Conservation (phyloP, 2,329 filamentous ascomycete genomes). For the Fusarium sublunatum region DNA sequence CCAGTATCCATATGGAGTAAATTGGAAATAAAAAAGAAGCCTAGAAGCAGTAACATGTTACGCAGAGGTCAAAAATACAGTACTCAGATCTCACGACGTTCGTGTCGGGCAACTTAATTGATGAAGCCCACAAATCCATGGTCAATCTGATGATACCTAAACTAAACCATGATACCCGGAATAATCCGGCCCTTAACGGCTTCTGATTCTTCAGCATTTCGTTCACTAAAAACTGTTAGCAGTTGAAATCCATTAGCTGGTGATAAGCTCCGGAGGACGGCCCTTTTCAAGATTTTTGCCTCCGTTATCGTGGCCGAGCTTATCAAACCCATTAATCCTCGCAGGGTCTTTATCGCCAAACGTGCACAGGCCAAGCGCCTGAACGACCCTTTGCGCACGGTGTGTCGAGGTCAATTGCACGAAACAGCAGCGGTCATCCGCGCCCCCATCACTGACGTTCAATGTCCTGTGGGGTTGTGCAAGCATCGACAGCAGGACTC, state of each 20-base stretch:
- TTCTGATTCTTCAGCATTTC: slow-evolving; percentile 16
- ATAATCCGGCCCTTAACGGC: slow-evolving; percentile 6
- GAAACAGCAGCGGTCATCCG: background rate
- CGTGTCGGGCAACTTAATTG: too few relatives aligned
- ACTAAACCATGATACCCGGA: background rate
- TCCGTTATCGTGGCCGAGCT: slow-evolving; percentile 24
- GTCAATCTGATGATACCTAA: too few relatives aligned
- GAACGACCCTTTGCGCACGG: slow-evolving; percentile 13
- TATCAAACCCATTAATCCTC: slow-evolving; percentile 20
- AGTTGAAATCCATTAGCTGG: slow-evolving; percentile 36
- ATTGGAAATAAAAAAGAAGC: too few relatives aligned
- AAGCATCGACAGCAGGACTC: background rate
- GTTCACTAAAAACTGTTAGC: slow-evolving; percentile 48
- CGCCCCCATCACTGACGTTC: background rate
- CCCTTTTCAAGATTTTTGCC: slow-evolving; percentile 20
- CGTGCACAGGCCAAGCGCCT: slow-evolving; percentile 18
- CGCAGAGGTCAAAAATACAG: too few relatives aligned
- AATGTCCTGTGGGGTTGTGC: too few relatives aligned
- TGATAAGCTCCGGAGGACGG: slow-evolving; percentile 17
- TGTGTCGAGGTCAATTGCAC: slow-evolving; percentile 12
- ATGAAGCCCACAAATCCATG: too few relatives aligned
- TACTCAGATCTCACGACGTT: too few relatives aligned
- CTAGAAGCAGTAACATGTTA: too few relatives aligned
- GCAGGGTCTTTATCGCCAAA: slow-evolving; percentile 19
- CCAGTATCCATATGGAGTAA: too few relatives aligned